These are phyloP conservation scores for Colletotrichum musicola DNA, from an alignment of 2,329 filamentous ascomycete genomes.

Conservation along the genomic window DNA sequence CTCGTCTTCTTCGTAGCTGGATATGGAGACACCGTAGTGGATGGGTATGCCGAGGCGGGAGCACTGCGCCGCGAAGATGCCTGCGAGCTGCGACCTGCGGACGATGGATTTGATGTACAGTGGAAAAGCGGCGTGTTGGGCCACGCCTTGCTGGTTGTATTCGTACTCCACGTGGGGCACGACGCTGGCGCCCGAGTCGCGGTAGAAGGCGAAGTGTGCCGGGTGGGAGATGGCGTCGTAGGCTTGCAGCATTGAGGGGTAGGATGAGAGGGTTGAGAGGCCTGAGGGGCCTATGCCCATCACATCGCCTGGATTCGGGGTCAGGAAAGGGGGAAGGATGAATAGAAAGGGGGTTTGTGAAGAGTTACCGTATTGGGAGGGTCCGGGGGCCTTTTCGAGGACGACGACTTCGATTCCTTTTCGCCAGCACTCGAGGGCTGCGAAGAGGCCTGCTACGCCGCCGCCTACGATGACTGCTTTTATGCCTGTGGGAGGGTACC, in stretches of 20 bases:
- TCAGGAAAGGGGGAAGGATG: no score
- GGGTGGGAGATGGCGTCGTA: background rate
- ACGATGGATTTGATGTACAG: background rate
- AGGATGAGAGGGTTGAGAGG: background rate
- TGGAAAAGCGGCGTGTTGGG: background rate
- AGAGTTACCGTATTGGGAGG: background rate
- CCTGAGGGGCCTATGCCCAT: slow-evolving; percentile 28
- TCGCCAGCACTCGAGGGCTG: slow-evolving; percentile 40
- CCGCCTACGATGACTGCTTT: slow-evolving; percentile 38
- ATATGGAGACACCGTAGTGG: slow-evolving; percentile 12
- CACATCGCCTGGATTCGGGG: background rate
- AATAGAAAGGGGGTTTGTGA: no score
- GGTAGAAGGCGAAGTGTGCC: background rate
- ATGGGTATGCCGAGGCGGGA: slow-evolving; percentile 23
- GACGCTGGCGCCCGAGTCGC: background rate
- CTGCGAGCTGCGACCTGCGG: background rate
- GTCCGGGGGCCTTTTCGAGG: slow-evolving; percentile 22
- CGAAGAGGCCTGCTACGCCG: slow-evolving; percentile 33
- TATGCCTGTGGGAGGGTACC: slow-evolving; percentile 36
- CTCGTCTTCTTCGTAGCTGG: slow-evolving; percentile 25
- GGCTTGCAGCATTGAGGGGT: background rate
- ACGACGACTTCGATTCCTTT: slow-evolving; percentile 38
- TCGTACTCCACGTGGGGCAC: background rate
- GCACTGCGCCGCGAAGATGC: slow-evolving; percentile 24
- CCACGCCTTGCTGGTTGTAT: background rate